phyloP scores from a whole-genome alignment of 805 yeast genomes.

The Tetrapisispora arboricola region DNA sequence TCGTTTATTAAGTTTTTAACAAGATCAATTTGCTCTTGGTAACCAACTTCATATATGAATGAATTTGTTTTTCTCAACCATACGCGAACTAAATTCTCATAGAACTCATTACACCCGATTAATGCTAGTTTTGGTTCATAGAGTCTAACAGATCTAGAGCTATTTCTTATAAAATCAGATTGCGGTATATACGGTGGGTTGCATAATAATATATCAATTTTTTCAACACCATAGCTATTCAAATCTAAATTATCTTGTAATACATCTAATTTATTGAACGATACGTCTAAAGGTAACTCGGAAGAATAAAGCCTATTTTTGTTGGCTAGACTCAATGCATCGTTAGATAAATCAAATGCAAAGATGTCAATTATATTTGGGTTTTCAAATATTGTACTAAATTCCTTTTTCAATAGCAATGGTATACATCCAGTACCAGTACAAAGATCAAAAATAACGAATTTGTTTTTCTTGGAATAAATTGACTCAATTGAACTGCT shows the following conservation, averaged over 20 bases:
- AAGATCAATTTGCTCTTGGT: slow-evolving; percentile 41
- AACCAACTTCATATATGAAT: slow-evolving; percentile 74
- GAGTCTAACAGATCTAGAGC: slow-evolving; percentile 52
- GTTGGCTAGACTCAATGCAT: slow-evolving; percentile 43
- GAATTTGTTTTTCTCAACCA: slow-evolving; percentile 36
- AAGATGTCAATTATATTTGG: background rate
- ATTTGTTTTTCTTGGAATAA: background rate
- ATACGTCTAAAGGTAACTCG: background rate
- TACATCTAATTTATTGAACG: background rate
- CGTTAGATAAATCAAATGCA: slow-evolving; percentile 48
- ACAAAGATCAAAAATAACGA: slow-evolving; percentile 55
- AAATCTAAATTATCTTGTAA: background rate
- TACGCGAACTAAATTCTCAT: slow-evolving; percentile 40
- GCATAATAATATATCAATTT: slow-evolving; percentile 52
- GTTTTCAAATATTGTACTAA: slow-evolving; percentile 6
- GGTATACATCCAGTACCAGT: slow-evolving; percentile 88
- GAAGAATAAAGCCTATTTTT: slow-evolving; percentile 28
- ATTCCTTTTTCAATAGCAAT: slow-evolving; percentile 34
- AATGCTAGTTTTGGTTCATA: slow-evolving; percentile 76
- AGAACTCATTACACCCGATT: slow-evolving; percentile 70
- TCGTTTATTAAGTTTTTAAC: slow-evolving; percentile 23
- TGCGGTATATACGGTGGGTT: slow-evolving; percentile 80
- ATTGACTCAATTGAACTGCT: background rate
- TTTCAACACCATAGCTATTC: background rate
- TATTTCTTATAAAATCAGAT: slow-evolving; percentile 28